These are phyloP conservation scores for Kandelia obovata DNA, from an alignment of 345 rosid genomes.

Conservation along the genomic window DNA sequence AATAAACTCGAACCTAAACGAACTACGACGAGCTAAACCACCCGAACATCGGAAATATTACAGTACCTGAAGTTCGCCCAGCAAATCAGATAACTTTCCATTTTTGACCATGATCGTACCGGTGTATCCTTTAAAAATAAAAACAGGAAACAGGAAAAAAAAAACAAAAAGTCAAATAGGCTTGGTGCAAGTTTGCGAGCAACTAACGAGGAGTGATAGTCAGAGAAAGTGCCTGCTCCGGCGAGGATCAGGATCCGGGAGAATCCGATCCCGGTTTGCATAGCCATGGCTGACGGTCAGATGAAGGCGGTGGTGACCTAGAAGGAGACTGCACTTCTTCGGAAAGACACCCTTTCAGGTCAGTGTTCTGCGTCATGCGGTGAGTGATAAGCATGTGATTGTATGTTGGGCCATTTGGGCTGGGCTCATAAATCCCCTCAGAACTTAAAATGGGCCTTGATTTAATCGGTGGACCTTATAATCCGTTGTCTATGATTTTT, in stretches of 20 bases:
- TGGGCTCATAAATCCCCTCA: not conserved
- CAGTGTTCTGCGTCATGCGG: not conserved
- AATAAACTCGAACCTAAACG: not conserved
- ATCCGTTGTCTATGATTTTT: too few species aligned
- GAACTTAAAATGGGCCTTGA: too few species aligned
- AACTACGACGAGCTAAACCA: not conserved
- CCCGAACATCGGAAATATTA: not conserved
- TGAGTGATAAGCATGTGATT: not conserved
- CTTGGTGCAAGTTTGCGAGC: not conserved
- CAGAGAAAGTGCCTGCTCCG: slow-evolving; percentile 58
- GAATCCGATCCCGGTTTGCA: slow-evolving; percentile 73
- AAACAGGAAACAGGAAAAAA: not conserved
- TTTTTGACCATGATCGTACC: slow-evolving; percentile 68
- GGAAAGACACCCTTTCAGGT: too few species aligned
- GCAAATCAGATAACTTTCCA: slow-evolving; percentile 72
- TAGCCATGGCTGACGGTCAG: slow-evolving; percentile 45
- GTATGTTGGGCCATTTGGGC: not conserved
- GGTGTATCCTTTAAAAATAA: slow-evolving; percentile 53
- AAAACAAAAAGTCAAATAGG: not conserved
- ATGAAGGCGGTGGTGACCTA: not conserved
- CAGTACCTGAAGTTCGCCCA: slow-evolving; percentile 76
- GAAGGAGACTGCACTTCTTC: not conserved
- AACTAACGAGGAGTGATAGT: not conserved
- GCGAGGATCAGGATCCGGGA: slow-evolving; percentile 67
- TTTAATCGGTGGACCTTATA: too few species aligned